Conservation (phyloP, 768 basidiomycete genomes). For the Roridomyces roridus region DNA sequence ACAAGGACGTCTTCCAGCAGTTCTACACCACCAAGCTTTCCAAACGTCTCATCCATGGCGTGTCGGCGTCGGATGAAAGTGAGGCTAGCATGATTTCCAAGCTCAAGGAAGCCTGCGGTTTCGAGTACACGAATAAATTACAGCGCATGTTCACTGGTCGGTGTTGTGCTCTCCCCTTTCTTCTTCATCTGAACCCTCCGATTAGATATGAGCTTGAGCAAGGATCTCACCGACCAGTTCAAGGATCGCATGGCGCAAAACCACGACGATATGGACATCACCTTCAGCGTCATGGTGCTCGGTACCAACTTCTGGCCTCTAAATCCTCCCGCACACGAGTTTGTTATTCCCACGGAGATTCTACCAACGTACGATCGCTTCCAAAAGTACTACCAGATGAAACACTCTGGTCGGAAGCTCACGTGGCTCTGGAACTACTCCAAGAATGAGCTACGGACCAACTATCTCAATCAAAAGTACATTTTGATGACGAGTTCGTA, state of each 20-base stretch:
- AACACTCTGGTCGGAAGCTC: constrained; percentile 93
- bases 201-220: constrained; percentile 92
- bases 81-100: constrained; percentile 99
- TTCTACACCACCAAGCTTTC: constrained; percentile 96
- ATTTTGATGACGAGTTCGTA: constrained; percentile 94
- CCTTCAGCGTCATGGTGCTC: constrained; percentile 91
- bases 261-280: constrained; percentile 87
- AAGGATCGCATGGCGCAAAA: constrained; percentile 91
- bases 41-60: constrained; percentile 88
- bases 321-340: constrained; percentile 81
- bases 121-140: constrained; percentile 95
- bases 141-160: constrained; percentile 96
- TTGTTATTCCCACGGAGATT: constrained; percentile 89
- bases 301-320: constrained; percentile 98
- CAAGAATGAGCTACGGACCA: constrained; percentile 94
- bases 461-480: constrained; percentile 93
- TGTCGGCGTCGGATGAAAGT: constrained; percentile 94
- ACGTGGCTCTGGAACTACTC: constrained; percentile 99
- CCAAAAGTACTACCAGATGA: constrained; percentile 90
- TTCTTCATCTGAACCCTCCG: constrained; percentile 1
- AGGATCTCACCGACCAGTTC: constrained; percentile 94
- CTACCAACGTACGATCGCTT: constrained; percentile 89
- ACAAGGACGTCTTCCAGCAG: constrained; percentile 98
- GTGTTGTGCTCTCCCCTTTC: constrained; percentile 20
- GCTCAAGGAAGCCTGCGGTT: constrained; percentile 94